Conservation (phyloP, 1,139 yeast genomes). For the Pichia sp. region DNA sequence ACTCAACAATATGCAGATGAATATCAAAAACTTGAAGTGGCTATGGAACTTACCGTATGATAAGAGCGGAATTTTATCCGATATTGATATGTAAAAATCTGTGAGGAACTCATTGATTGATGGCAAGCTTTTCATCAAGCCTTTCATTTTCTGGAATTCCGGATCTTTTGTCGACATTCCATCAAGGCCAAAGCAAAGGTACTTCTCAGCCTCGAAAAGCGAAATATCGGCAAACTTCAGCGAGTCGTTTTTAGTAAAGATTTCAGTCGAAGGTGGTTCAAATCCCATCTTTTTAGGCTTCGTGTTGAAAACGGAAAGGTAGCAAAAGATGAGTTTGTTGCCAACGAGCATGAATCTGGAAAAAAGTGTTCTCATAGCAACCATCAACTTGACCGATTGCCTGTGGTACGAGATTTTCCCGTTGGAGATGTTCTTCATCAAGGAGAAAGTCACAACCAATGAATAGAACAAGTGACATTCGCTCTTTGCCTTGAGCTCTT, state of each 20-base stretch:
- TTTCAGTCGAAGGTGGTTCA: not conserved
- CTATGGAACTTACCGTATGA: constrained; percentile 17
- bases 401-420: not conserved
- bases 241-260: not conserved
- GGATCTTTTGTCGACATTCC: not conserved
- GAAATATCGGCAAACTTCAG: constrained; percentile 2
- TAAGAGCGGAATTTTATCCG: constrained; percentile 4
- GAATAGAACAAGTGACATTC: constrained; percentile 10
- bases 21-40: constrained; percentile 17
- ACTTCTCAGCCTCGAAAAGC: constrained; percentile 7
- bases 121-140: constrained; percentile 4
- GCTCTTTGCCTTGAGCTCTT: constrained; percentile 6
- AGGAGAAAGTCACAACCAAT: constrained; percentile 5
- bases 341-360: constrained; percentile 8
- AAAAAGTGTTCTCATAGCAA: constrained; percentile 8
- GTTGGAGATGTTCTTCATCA: constrained; percentile 9
- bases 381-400: not conserved
- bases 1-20: constrained; percentile 20
- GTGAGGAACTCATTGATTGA: constrained; percentile 17
- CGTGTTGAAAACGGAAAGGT: constrained; percentile 6
- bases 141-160: not conserved
- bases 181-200: constrained; percentile 5
- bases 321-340: constrained; percentile 11
- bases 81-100: constrained; percentile 16
- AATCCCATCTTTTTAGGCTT: not conserved